Percentiles rank a stretch among this genome's conserved stretches.
Conservation (phyloP, 139 green algal genomes). For the Ettlia oleoabundans region DNA sequence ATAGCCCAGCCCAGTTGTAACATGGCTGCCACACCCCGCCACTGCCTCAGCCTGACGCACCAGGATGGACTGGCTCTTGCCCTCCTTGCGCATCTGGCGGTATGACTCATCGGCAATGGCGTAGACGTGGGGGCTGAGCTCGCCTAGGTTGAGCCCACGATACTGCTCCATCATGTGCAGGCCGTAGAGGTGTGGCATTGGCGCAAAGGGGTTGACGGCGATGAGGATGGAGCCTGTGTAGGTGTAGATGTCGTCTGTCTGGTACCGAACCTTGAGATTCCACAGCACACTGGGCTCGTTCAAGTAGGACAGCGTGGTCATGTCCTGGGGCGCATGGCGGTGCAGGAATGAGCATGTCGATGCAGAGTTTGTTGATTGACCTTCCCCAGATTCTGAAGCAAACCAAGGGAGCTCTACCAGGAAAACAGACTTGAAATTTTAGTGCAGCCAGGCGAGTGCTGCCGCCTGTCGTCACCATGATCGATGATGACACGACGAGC, state of each 20-base stretch:
- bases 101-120: conserved; percentile 90
- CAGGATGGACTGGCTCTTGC: conserved; percentile 88
- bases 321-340: conserved; percentile 87
- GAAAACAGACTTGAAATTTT: too few relatives aligned
- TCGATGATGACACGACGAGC: too few relatives aligned
- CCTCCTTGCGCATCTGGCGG: conserved; percentile 83
- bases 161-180: conserved; percentile 96
- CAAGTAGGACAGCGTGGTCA: conserved; percentile 97
- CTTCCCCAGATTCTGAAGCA: too few relatives aligned
- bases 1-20: too few relatives aligned
- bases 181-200: conserved; percentile 88
- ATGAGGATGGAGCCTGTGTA: conserved; percentile 94
- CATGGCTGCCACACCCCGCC: too few relatives aligned
- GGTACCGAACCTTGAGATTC: conserved; percentile 87
- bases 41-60: conserved; percentile 48
- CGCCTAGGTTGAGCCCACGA: conserved; percentile 78
- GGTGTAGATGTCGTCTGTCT: conserved; percentile 94
- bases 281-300: conserved; percentile 97
- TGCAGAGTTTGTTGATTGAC: too few relatives aligned
- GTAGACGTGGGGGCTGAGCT: conserved; percentile 94
- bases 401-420: too few relatives aligned
- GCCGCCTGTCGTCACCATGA: too few relatives aligned
- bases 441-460: too few relatives aligned
- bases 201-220: conserved; percentile 90
- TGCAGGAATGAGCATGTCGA: too few relatives aligned